These are phyloP conservation scores for Dictyophora rubrovolvata DNA, from an alignment of 768 basidiomycete genomes.

Conservation along the genomic window DNA sequence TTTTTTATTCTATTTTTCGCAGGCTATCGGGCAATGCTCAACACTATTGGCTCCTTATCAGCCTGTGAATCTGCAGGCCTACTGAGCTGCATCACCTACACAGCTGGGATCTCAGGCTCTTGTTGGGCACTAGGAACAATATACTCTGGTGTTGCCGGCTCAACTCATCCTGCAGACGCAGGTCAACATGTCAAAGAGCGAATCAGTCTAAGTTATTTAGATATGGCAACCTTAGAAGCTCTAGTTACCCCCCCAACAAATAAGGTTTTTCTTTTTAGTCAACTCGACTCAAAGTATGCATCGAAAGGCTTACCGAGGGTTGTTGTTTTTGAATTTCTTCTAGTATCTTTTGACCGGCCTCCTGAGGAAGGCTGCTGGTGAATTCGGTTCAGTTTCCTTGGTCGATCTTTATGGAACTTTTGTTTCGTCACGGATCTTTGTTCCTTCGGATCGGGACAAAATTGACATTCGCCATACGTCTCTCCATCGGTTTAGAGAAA, in stretches of 20 bases:
- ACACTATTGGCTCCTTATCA: constrained; percentile 18
- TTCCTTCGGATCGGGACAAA: constrained; percentile 12
- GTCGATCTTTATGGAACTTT: constrained; percentile 19
- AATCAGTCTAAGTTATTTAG: constrained; percentile 19
- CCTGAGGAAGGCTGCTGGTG: constrained; percentile 17
- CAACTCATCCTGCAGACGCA: constrained; percentile 11
- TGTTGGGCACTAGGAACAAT: constrained; percentile 21
- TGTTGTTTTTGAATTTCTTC: not conserved
- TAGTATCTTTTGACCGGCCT: constrained; percentile 18
- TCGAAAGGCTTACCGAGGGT: not conserved
- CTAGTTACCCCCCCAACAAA: constrained; percentile 17
- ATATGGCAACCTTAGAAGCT: constrained; percentile 18
- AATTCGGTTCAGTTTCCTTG: constrained; percentile 16
- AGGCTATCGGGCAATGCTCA: constrained; percentile 22
- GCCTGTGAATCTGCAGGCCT: constrained; percentile 18
- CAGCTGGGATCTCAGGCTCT: constrained; percentile 20
- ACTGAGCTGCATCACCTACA: constrained; percentile 19
- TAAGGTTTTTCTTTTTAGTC: constrained; percentile 6
- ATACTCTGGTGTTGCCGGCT: constrained; percentile 19
- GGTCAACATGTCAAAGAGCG: constrained; percentile 17
- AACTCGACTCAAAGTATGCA: not conserved
- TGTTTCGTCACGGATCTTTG: constrained; percentile 19
- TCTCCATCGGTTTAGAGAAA: constrained; percentile 14
- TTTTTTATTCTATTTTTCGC: not conserved
- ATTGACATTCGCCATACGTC: constrained; percentile 18